A percentile compares a stretch with the other conserved stretches of the same genome.
Conservation (phyloP, 306 rosid species). For the Prunus campanulata region DNA sequence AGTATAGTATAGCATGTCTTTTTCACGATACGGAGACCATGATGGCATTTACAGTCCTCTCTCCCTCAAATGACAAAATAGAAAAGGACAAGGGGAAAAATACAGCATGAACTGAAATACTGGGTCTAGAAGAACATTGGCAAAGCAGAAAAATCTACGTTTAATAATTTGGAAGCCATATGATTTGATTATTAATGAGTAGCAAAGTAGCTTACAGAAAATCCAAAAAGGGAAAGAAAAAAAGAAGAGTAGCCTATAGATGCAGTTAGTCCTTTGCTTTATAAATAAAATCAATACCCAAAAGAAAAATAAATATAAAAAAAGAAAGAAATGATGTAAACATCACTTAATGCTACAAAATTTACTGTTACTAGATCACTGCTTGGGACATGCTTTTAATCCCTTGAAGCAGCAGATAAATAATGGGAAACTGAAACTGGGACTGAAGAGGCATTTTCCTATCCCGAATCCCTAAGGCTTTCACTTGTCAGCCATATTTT, state of each 20-base stretch:
- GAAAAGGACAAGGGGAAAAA: not conserved
- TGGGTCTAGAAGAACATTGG: too few relatives aligned
- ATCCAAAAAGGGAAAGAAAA: slow-evolving; percentile 27
- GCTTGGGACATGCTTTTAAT: slow-evolving; percentile 39
- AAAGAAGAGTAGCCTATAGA: slow-evolving; percentile 39
- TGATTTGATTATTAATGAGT: slow-evolving; percentile 29
- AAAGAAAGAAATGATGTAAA: slow-evolving; percentile 24
- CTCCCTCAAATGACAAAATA: too few relatives aligned
- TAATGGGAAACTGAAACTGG: slow-evolving; percentile 14
- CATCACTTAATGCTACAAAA: slow-evolving; percentile 46
- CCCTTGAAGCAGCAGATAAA: slow-evolving; percentile 43
- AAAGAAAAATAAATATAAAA: slow-evolving; percentile 2
- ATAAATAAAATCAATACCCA: slow-evolving; percentile 35
- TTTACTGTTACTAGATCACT: slow-evolving; percentile 35
- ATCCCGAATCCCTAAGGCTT: slow-evolving; percentile 66
- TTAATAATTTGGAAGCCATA: not conserved
- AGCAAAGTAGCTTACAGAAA: slow-evolving; percentile 34
- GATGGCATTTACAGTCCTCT: too few relatives aligned
- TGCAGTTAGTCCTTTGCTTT: slow-evolving; percentile 35
- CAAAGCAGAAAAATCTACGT: not conserved
- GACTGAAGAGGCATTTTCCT: slow-evolving; percentile 32
- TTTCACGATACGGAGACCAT: too few relatives aligned
- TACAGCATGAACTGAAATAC: not conserved
- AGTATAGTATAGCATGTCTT: too few relatives aligned
- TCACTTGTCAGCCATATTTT: slow-evolving; percentile 74